Evolutionary conservation across 2,329 filamentous ascomycete genomes (phyloP).

Genomic region (Coniella vitis): DNA sequence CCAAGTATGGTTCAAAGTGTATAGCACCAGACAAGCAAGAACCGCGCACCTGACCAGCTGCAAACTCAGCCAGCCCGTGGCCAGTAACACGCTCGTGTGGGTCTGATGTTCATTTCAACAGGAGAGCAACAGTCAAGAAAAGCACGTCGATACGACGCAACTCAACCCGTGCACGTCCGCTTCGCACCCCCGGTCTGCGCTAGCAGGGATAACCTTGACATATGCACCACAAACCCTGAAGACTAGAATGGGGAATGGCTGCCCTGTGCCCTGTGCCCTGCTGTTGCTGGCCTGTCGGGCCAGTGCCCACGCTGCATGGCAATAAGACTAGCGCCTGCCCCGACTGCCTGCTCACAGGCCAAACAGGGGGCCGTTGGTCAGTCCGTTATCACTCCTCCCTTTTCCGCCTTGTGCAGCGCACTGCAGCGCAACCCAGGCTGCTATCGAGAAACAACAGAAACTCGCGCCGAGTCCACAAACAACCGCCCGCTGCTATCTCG

Average conservation of each 20-base stretch:
- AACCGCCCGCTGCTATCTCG: not conserved
- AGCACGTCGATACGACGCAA: not conserved
- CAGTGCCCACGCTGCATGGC: constrained; percentile 8
- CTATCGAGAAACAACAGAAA: constrained; percentile 4
- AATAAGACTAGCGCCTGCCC: constrained; percentile 17
- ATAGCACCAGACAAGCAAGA: not conserved
- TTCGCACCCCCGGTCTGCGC: not conserved
- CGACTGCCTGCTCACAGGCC: constrained; percentile 3
- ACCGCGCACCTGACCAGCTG: constrained; percentile 1
- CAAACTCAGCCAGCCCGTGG: constrained; percentile 1
- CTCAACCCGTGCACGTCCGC: not conserved
- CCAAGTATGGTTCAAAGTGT: too few relatives aligned
- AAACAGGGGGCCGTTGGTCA: constrained; percentile 1
- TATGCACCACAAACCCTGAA: constrained; percentile 5
- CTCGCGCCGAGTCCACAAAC: not conserved
- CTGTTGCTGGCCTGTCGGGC: not conserved
- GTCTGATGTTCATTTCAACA: constrained; percentile 2
- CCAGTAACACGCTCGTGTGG: not conserved
- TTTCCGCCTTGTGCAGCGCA: constrained; percentile 8
- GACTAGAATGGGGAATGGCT: not conserved
- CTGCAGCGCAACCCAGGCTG: not conserved
- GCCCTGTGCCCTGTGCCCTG: not conserved
- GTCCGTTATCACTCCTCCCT: constrained; percentile 6
- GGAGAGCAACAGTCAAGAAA: not conserved
- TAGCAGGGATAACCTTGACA: constrained; percentile 6